Percentiles rank a stretch among this genome's conserved stretches.
Evolutionary conservation across 495 filamentous ascomycete genomes (phyloP).

Genomic region (Echria macrotheca): DNA sequence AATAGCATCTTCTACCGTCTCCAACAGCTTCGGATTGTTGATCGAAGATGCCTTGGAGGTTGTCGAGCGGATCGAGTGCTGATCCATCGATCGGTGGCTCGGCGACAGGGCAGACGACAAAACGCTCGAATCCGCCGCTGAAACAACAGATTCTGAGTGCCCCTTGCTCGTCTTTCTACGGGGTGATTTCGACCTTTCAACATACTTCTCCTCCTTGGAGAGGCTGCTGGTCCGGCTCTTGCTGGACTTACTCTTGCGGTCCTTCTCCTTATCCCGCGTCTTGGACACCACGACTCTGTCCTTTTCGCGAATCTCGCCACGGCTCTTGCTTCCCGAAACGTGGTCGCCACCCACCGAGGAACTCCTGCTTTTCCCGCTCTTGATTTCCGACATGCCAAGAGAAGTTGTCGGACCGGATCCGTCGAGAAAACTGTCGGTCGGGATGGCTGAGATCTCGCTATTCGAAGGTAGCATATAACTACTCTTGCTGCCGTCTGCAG

Average conservation of each 20-base stretch:
- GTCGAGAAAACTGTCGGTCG: conserved; percentile 84
- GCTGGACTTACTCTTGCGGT: conserved; percentile 47
- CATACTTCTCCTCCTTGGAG: conserved; percentile 51
- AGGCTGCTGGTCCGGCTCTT: conserved; percentile 57
- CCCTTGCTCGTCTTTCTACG: conserved; percentile 58
- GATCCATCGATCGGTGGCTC: conserved; percentile 64
- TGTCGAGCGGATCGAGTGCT: conserved; percentile 69
- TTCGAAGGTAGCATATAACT: conserved; percentile 52
- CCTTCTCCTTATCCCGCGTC: conserved; percentile 31
- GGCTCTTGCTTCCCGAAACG: conserved; percentile 38
- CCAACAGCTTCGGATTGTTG: conserved; percentile 92
- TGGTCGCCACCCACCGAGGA: conserved; percentile 48
- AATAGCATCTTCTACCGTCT: conserved; percentile 95
- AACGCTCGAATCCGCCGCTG: conserved; percentile 64
- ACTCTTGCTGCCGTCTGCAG: conserved; percentile 51
- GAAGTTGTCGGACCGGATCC: conserved; percentile 39
- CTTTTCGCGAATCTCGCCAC: conserved; percentile 34
- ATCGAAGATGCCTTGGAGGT: conserved; percentile 75
- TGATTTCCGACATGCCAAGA: conserved; percentile 26
- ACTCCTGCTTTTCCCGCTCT: no score
- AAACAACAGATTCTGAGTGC: conserved; percentile 57
- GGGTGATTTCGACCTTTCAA: conserved; percentile 49
- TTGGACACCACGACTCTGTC: conserved; percentile 22
- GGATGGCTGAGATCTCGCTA: conserved; percentile 89
- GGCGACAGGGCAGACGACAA: conserved; percentile 68